A percentile compares a stretch with the other conserved stretches of the same genome.
Evolutionary conservation across 768 basidiomycete genomes (phyloP).

Genomic region (Lentinula guzmanii): DNA sequence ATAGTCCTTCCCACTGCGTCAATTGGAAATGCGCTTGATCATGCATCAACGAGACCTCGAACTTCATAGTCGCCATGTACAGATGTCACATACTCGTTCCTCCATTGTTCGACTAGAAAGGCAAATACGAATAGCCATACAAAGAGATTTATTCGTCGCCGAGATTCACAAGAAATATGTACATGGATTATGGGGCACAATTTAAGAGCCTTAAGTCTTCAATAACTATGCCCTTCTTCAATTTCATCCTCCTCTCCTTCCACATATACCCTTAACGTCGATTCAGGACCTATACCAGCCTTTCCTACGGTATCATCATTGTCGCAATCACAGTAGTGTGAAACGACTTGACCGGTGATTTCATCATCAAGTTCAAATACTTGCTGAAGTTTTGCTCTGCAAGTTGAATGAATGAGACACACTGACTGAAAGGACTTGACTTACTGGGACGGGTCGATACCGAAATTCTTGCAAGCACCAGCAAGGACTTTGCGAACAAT

Average conservation of each 20-base stretch:
- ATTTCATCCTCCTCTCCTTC: not conserved
- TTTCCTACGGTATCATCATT: not conserved
- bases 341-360: not conserved
- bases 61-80: no score
- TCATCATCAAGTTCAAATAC: not conserved
- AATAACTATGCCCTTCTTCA: not conserved
- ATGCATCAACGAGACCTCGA: not conserved
- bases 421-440: not conserved
- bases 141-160: no score
- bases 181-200: no score
- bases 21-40: not conserved
- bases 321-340: not conserved
- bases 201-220: not conserved
- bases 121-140: not conserved
- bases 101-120: not conserved
- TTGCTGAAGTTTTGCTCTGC: not conserved
- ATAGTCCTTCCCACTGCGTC: not conserved
- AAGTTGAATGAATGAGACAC: not conserved
- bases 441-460: not conserved
- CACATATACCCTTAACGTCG: not conserved
- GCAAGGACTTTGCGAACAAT: not conserved
- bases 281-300: not conserved
- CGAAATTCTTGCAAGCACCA: constrained; percentile 1
- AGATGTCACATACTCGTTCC: no score
- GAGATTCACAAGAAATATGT: no score